A percentile compares a stretch with the other conserved stretches of the same genome.
phyloP scores from a whole-genome alignment of 2,329 filamentous ascomycete species.

The Ophiostoma pallidulum region DNA sequence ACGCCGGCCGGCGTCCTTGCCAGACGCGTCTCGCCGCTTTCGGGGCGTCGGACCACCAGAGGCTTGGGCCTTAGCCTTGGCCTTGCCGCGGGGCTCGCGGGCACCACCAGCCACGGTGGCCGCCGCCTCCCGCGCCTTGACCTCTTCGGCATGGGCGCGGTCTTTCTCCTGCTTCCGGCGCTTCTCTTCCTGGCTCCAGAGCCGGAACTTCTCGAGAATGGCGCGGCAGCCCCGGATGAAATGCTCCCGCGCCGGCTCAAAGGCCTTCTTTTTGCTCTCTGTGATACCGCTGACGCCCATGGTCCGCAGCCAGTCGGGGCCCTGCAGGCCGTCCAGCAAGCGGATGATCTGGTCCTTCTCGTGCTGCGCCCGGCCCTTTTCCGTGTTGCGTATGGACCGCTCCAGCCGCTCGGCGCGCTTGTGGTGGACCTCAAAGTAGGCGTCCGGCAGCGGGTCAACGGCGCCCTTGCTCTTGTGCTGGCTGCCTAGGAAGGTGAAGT shows the following conservation, averaged over 20 bases:
- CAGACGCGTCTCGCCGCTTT: constrained; percentile 16
- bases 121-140: constrained; percentile 27
- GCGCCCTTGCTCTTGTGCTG: constrained; percentile 34
- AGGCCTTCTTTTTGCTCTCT: constrained; percentile 76
- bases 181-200: constrained; percentile 87
- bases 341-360: constrained; percentile 56
- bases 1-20: not conserved
- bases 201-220: constrained; percentile 77
- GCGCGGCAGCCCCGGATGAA: constrained; percentile 76
- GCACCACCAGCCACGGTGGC: not conserved
- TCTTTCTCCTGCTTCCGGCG: constrained; percentile 69
- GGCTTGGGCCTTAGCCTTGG: constrained; percentile 6
- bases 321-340: constrained; percentile 70
- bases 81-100: constrained; percentile 15
- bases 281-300: constrained; percentile 84
- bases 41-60: constrained; percentile 14
- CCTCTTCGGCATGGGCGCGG: constrained; percentile 43
- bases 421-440: constrained; percentile 44
- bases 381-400: constrained; percentile 52
- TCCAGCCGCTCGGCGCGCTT: constrained; percentile 51
- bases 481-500: constrained; percentile 44
- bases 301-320: constrained; percentile 84
- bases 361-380: constrained; percentile 56
- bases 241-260: constrained; percentile 73
- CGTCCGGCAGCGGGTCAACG: constrained; percentile 48